Percentiles rank a stretch among this genome's conserved stretches.
Conservation (phyloP, 1,139 yeast species). For the Saccharomyces hybrid region DNA sequence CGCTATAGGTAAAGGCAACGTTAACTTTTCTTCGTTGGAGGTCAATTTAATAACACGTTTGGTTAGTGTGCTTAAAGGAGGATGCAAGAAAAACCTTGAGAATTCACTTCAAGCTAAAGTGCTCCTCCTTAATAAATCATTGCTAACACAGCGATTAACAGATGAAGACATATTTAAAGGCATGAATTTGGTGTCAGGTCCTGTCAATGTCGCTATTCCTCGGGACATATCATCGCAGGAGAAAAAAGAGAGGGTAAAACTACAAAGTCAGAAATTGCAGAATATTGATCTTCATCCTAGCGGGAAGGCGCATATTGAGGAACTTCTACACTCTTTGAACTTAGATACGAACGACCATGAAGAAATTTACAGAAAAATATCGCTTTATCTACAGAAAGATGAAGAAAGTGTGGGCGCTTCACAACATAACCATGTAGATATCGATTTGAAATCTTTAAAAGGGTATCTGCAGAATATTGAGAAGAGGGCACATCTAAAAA, state of each 20-base stretch:
- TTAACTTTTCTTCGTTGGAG: neutral
- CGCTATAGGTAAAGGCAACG: neutral
- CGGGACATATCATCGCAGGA: neutral
- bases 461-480: constrained; percentile 17
- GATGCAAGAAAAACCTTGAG: neutral
- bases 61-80: neutral
- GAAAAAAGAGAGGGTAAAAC: neutral
- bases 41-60: neutral
- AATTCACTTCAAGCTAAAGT: neutral
- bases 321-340: neutral
- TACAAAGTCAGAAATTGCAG: neutral
- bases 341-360: neutral
- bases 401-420: neutral
- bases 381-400: neutral
- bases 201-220: neutral
- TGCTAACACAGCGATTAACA: neutral
- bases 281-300: neutral
- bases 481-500: constrained; percentile 14
- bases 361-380: neutral
- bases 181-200: neutral
- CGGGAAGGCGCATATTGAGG: neutral
- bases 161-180: neutral
- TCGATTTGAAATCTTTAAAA: constrained; percentile 14
- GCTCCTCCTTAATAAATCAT: neutral
- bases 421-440: neutral